Percentiles rank a stretch among this genome's conserved stretches.
Evolutionary conservation across 148 eudicot genomes (phyloP).

Genomic region (Spergularia marina): DNA sequence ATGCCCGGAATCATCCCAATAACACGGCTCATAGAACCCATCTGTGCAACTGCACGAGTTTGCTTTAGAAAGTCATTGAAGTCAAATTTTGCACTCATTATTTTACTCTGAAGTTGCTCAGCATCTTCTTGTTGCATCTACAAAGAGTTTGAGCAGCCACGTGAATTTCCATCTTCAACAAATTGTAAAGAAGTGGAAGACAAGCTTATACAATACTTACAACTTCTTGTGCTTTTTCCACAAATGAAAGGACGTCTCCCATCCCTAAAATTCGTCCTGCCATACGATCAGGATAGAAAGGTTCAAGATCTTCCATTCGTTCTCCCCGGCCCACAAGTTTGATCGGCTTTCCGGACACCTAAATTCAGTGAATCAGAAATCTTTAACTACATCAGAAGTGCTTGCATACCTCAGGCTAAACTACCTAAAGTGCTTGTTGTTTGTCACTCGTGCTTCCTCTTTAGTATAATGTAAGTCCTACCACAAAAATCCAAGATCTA

Average conservation of each 20-base stretch:
- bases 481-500: conserved; percentile 9
- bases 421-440: not conserved
- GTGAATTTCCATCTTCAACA: conserved; percentile 12
- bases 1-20: conserved; percentile 99
- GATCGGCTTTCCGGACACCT: conserved; percentile 99
- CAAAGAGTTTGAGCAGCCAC: conserved; percentile 15
- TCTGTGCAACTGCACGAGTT: conserved; percentile 90
- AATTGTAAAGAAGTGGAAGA: not conserved
- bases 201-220: conserved; percentile 45
- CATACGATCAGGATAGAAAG: conserved; percentile 98
- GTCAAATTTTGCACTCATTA: conserved; percentile 92
- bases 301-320: conserved; percentile 98
- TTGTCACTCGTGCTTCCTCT: too few species aligned
- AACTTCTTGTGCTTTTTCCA: conserved; percentile 97
- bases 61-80: conserved; percentile 97
- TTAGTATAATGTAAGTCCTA: not conserved
- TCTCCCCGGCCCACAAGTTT: conserved; percentile 98
- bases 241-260: conserved; percentile 98
- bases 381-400: not conserved
- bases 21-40: conserved; percentile 98
- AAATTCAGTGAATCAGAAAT: conserved; percentile 16
- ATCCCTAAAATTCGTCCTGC: conserved; percentile 97
- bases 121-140: conserved; percentile 98
- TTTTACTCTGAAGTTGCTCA: conserved; percentile 92
- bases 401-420: not conserved